phyloP scores from a whole-genome alignment of 345 rosid genomes.

The Camelina neglecta region DNA sequence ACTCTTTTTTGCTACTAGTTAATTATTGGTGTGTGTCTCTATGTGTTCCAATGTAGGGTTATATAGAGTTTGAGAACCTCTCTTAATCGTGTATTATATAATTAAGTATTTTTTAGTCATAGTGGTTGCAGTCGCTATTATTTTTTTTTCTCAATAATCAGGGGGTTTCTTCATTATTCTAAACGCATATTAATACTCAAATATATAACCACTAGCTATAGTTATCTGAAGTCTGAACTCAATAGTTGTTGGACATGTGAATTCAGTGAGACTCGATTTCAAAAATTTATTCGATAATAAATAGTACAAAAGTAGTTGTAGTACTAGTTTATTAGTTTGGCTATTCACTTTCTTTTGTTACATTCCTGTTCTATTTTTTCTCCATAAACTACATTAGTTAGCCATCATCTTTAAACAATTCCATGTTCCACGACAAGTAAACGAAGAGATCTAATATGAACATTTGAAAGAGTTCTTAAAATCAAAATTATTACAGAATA shows the following conservation, averaged over 20 bases:
- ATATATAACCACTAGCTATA: conserved; percentile 27
- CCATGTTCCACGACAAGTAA: conserved; percentile 9
- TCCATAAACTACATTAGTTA: not conserved
- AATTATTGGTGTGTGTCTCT: conserved; percentile 29
- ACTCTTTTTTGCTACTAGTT: not conserved
- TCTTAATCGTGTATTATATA: conserved; percentile 24
- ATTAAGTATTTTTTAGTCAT: conserved; percentile 26
- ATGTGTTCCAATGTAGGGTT: conserved; percentile 30
- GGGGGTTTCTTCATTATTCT: conserved; percentile 17
- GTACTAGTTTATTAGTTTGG: not conserved
- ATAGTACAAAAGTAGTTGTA: not conserved
- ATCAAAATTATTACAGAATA: not conserved
- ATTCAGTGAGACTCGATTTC: conserved; percentile 20
- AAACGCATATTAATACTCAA: conserved; percentile 15
- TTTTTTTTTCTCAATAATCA: conserved; percentile 16
- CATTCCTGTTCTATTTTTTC: not conserved
- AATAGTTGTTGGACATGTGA: conserved; percentile 37
- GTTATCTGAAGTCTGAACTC: conserved; percentile 24
- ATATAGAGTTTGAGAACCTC: conserved; percentile 37
- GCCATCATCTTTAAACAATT: conserved; percentile 13
- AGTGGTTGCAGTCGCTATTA: conserved; percentile 30
- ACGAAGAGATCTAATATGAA: conserved; percentile 25
- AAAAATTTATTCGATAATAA: conserved; percentile 5
- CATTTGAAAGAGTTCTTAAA: not conserved
- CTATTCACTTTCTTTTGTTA: not conserved